These are phyloP conservation scores for Lichina pygmaea DNA, from an alignment of 495 filamentous ascomycete genomes.

Conservation along the genomic window DNA sequence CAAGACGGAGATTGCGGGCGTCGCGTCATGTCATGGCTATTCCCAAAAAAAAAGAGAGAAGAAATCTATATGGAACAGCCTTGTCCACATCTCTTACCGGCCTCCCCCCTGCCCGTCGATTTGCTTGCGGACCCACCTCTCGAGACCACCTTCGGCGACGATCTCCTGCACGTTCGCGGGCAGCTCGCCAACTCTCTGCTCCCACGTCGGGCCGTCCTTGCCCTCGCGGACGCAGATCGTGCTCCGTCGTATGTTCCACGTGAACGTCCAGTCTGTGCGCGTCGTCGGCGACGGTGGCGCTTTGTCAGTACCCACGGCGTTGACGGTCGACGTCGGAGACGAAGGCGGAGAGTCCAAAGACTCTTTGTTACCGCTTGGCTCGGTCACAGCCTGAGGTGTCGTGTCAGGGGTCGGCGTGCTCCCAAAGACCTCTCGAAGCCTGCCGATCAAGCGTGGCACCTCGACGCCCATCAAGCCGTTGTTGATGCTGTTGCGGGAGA, in stretches of 20 bases:
- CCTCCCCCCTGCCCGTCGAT: slow-evolving; percentile 10
- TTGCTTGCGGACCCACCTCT: slow-evolving; percentile 61
- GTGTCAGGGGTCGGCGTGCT: background rate
- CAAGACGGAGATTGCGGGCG: too few species aligned
- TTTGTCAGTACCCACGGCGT: slow-evolving; percentile 15
- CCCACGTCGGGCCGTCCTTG: slow-evolving; percentile 33
- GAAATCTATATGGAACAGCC: too few species aligned
- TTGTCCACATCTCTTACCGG: too few species aligned
- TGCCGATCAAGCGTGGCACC: slow-evolving; percentile 40
- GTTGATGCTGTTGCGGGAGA: slow-evolving; percentile 71
- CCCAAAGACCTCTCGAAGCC: slow-evolving; percentile 37
- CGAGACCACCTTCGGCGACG: slow-evolving; percentile 52
- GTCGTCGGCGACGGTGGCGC: slow-evolving; percentile 24
- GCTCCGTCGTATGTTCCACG: slow-evolving; percentile 59
- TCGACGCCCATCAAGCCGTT: slow-evolving; percentile 74
- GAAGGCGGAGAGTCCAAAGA: slow-evolving; percentile 19
- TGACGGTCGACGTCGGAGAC: background rate
- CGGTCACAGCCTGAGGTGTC: slow-evolving; percentile 9
- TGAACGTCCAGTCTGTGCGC: slow-evolving; percentile 68
- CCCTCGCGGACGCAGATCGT: slow-evolving; percentile 48
- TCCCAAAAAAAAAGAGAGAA: too few species aligned
- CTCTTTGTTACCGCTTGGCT: slow-evolving; percentile 16
- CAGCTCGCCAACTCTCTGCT: slow-evolving; percentile 56
- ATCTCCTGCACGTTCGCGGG: slow-evolving; percentile 81
- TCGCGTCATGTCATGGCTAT: too few species aligned